phyloP scores from a whole-genome alignment of 371 early-diverging fungal genomes.

The Spraguea lophii region DNA sequence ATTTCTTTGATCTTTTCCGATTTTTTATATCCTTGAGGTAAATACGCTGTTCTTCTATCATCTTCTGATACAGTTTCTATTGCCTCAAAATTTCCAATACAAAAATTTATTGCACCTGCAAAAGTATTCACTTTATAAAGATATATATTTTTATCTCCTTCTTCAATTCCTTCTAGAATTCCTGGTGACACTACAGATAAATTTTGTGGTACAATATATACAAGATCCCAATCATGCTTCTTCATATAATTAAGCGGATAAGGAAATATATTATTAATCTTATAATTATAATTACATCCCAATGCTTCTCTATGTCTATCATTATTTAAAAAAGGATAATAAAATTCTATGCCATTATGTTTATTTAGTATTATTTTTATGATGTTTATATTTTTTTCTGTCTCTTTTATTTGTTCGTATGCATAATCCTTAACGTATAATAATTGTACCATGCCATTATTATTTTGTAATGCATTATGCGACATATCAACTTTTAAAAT shows the following conservation, averaged over 20 bases:
- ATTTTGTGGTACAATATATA: constrained; percentile 34
- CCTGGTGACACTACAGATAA: constrained; percentile 33
- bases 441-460: not conserved
- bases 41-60: constrained; percentile 12
- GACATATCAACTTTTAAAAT: not conserved
- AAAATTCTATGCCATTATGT: constrained; percentile 15
- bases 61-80: constrained; percentile 13
- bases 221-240: constrained; percentile 24
- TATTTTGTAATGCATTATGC: not conserved
- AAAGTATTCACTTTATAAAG: constrained; percentile 19
- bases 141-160: constrained; percentile 27
- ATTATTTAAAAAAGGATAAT: constrained; percentile 6
- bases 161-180: constrained; percentile 29
- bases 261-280: constrained; percentile 16
- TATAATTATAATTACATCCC: not conserved
- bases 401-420: constrained; percentile 3
- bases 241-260: not conserved
- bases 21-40: constrained; percentile 4
- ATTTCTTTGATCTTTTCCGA: not conserved
- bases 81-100: constrained; percentile 30
- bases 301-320: constrained; percentile 30
- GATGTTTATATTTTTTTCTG: constrained; percentile 9
- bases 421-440: not conserved
- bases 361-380: not conserved
- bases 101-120: constrained; percentile 28